Evolutionary conservation across 805 yeast genomes (phyloP), one percentile per base, ranked within the genome.

Genomic region (Wickerhamomyces hampshirensis): DNA sequence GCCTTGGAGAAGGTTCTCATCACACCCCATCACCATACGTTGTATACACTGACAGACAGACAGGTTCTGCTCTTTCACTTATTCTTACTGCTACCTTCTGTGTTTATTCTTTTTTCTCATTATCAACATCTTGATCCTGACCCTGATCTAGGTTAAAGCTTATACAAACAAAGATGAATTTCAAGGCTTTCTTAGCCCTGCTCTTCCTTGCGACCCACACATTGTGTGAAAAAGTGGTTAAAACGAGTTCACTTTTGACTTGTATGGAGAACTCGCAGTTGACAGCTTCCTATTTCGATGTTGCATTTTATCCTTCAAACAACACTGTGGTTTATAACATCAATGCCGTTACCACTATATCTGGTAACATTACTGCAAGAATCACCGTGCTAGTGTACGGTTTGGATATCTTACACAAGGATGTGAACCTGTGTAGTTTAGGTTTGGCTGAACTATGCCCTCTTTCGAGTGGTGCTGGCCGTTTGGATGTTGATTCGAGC

Each of bases 191-290:
- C 6, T 23, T 35, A 27, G 18, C 41, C 14, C 42, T 41, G 9
- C 35, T 44, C 35, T 23, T 44, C 17, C 31, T 47, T 9, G 5
- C 35, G 6, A 18, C 28, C 17, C 17, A 26, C 6, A 42, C 34
- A 7, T 3, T 31, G 11, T 48, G 47, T 13, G 44, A 38, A 5
- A 40, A 35, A 32, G 17, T 37, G 39, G 45, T 79, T 38, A 65
- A 60, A 44, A 73, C 93, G 0, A 59, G 76, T 14, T 86, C 97
- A 7, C 68, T 93, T 47, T 66, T 91, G 49, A 85, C 98, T 27
- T 93, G 98, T 66, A 89, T 88, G 95, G 81, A 78, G 29, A 68
- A 84, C 58, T 89, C 98, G 6, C 82, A 78, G 56, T 78, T 93
- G 50, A 78, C 95, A 3, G 91, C 97, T 5, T 75, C 88, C 7